Evolutionary conservation across 2,329 filamentous ascomycete genomes (phyloP), one percentile per base, ranked within the genome.

Genomic region (Diaporthe citrichinensis): DNA sequence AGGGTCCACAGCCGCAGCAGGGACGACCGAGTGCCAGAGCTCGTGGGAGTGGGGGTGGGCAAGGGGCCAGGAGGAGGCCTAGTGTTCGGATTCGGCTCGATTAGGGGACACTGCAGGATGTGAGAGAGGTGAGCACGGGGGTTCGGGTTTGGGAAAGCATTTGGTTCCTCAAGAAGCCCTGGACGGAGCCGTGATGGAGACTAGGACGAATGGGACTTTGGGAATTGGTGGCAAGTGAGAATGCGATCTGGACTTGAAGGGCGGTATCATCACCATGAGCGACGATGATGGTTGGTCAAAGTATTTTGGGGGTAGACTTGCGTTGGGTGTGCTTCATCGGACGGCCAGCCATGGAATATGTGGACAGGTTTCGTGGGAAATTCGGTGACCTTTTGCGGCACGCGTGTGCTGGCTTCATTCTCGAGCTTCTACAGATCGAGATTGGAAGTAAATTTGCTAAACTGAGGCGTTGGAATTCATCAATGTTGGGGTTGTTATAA

Each of bases 1-100:
- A 10, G 7, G 6, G 2, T 6, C 14, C 3, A 4, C 20, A 36
- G 28, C 25, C 15, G 4, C n/a, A 25, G 12, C 1, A 1, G 2
- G 12, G 36, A n/a, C 39, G n/a, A 3, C 0, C n/a, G 4, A 31
- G 12, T 28, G 34, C 23, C 1, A 39, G 25, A 5, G 8, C n/a
- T 2, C 10, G 23, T 6, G 7, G 39, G 39, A 3, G 4, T 12
- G 36, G n/a, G 39, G 12, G 62, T 7, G 8, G 23, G 7, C 23
- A 17, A 20, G 31, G n/a, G 6, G 5, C n/a, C 3, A 41, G 9
- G 2, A 14, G 15, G 23, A 36, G 62, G 46, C 34, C 15, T 5
- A 53, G 49, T 14, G 5, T 67, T 23, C 28, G 17, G 3, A 17
- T 67, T 17, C 12, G 8, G 23, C 6, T 34, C 6, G 39, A 67